Evolutionary conservation across 2,329 filamentous ascomycete genomes (phyloP), one percentile per base, ranked within the genome.

Genomic region (Periconia digitata): DNA sequence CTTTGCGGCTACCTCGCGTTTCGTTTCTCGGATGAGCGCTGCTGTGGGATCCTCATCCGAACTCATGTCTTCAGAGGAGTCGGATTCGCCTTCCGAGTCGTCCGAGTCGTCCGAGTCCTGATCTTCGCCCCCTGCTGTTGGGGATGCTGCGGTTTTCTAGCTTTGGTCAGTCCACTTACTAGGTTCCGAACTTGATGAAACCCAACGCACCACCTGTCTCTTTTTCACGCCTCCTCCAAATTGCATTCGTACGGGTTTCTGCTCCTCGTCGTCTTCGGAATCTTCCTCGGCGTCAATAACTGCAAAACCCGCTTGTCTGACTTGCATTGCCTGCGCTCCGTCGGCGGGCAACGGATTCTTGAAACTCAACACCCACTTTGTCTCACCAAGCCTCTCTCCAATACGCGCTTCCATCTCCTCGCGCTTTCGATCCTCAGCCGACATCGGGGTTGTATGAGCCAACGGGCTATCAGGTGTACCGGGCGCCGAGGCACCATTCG

Each of bases 351-450:
- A 69, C 20, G 67, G 60, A 44, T 78, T 71, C 40, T 75, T 74
- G 44, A 83, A 78, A 51, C 83, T 84, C 46, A 92, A 73, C 16
- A 89, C 85, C 89, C 89, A 92, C 66, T 85, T 85, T 16, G 86
- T 86, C 67, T 92, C 89, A 44, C 85, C 84, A 37, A 81, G 73
- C 53, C 82, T 79, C 16, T 80, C 78, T 8, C 83, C 82, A 51
- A 84, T 82, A 58, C 79, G 80, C 51, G 85, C 81, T 12, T 89
- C 50, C 13, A 71, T 73, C 43, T 72, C 67, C 63, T 83, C 79
- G 8, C 83, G 80, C 60, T 84, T 86, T 43, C 79, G 78, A 67
- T 90, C 87, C 61, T 89, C 85, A 27, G 83, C 81, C 3, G 81
- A 82, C 61, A 85, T 77, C 38, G 89, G 77, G 1, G 83, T 79